Conservation (phyloP, 345 rosid genomes). For the Eucalyptus erythrocorys region DNA sequence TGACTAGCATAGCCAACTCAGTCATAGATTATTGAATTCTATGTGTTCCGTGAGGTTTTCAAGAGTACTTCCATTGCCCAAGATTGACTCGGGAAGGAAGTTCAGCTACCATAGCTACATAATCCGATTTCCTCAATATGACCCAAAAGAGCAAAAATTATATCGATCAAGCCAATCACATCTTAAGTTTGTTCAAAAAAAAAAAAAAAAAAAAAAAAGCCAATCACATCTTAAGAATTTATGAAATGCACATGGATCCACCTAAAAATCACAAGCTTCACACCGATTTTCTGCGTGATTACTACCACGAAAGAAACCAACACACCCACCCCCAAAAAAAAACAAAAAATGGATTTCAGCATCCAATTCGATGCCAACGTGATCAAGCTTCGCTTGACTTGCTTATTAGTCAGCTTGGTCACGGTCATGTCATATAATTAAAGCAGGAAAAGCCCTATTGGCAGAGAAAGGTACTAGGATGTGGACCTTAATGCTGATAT, state of each 20-base stretch:
- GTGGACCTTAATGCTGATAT: background rate
- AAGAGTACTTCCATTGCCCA: background rate
- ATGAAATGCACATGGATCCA: background rate
- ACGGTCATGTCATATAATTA: background rate
- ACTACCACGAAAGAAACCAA: background rate
- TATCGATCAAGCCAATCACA: background rate
- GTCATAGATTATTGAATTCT: background rate
- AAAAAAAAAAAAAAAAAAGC: no score
- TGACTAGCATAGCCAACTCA: background rate
- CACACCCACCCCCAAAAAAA: no score
- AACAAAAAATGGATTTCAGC: background rate
- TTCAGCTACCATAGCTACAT: background rate
- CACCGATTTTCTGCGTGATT: background rate
- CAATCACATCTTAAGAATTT: background rate
- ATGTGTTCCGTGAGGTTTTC: background rate
- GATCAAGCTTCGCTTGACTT: background rate
- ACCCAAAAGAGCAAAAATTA: background rate
- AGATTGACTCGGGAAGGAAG: background rate
- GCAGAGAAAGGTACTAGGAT: background rate
- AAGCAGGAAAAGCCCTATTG: background rate
- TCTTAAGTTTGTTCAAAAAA: no score
- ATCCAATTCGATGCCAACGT: background rate
- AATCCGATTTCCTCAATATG: background rate
- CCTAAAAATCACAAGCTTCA: no score
- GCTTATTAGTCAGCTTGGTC: background rate